Evolutionary conservation across 164 flowering plant genomes (phyloP).

Genomic region (Paratinospora sagittata): DNA sequence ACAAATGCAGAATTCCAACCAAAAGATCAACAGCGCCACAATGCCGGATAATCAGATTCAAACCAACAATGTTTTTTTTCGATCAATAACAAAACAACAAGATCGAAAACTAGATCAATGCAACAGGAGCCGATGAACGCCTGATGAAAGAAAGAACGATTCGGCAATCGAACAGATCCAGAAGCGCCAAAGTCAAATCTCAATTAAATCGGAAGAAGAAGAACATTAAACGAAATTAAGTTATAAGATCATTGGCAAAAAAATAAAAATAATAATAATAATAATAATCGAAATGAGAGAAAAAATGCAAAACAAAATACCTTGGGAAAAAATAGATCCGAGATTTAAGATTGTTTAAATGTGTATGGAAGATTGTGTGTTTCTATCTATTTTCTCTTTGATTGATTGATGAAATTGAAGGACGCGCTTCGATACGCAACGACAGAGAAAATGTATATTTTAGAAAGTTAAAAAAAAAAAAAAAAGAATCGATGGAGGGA

Average conservation of each 20-base stretch:
- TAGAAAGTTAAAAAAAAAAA: neutral
- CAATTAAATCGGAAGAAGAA: too few species aligned
- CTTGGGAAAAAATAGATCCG: neutral
- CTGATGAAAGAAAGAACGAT: neutral
- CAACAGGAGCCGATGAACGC: too few species aligned
- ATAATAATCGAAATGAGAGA: neutral
- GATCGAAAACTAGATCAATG: neutral
- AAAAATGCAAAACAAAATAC: neutral
- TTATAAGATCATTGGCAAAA: too few species aligned
- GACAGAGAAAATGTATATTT: neutral
- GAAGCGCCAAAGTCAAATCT: neutral
- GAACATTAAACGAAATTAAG: too few species aligned
- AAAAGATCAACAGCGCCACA: neutral
- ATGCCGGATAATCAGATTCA: neutral
- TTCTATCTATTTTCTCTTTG: neutral
- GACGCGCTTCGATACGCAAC: neutral
- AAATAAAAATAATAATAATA: too few species aligned
- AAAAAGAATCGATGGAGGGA: neutral
- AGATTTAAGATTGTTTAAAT: neutral
- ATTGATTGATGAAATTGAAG: neutral
- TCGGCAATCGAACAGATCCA: neutral
- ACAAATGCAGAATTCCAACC: neutral
- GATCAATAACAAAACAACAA: neutral
- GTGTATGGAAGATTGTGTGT: neutral
- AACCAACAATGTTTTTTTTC: neutral